These are phyloP conservation scores for Peltaster fructicola DNA, from an alignment of 2,329 filamentous ascomycete species.

Conservation along the genomic window DNA sequence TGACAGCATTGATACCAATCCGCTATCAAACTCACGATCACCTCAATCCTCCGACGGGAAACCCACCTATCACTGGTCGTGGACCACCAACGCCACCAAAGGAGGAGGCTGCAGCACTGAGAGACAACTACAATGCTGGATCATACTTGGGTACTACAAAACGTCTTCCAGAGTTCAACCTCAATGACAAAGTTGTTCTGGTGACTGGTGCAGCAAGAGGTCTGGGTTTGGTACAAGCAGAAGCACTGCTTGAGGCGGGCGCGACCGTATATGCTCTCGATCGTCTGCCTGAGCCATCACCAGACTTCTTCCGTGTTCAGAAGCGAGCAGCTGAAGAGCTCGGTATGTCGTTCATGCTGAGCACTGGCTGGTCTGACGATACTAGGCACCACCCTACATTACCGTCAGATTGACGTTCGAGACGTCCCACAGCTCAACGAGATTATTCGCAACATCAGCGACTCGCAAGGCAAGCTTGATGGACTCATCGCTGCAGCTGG, in stretches of 20 bases:
- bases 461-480: constrained; percentile 54
- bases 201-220: constrained; percentile 57
- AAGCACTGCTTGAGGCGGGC: constrained; percentile 57
- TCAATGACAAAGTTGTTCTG: constrained; percentile 51
- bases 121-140: constrained; percentile 14
- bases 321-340: constrained; percentile 45
- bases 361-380: background rate
- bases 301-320: constrained; percentile 48
- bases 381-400: constrained; percentile 42
- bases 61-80: constrained; percentile 14
- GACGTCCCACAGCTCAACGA: constrained; percentile 50
- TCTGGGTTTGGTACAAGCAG: constrained; percentile 55
- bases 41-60: constrained; percentile 15
- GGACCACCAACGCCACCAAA: constrained; percentile 14
- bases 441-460: constrained; percentile 50
- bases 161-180: constrained; percentile 54
- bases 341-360: constrained; percentile 16
- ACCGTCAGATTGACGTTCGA: constrained; percentile 65
- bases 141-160: constrained; percentile 20
- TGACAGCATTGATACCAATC: constrained; percentile 7
- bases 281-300: constrained; percentile 38
- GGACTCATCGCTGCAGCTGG: constrained; percentile 60
- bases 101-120: constrained; percentile 15
- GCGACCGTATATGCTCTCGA: constrained; percentile 55
- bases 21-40: constrained; percentile 11